Evolutionary conservation across 2,329 filamentous ascomycete genomes (phyloP), one percentile per base, ranked within the genome.

Genomic region (Diaporthe australafricana): DNA sequence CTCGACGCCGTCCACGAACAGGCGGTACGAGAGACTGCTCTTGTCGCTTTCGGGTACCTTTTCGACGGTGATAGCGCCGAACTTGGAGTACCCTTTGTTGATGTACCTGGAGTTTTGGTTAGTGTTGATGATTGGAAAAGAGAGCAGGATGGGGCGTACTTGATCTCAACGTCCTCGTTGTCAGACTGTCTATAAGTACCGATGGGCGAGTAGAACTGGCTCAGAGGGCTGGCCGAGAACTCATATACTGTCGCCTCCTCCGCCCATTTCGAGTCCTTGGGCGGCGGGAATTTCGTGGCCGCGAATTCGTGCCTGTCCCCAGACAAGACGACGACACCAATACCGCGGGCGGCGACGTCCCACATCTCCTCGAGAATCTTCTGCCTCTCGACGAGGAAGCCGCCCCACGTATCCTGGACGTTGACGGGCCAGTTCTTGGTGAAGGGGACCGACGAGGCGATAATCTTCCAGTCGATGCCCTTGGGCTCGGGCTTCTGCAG

Each of bases 301-400:
- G 94, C 96, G 80, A 98, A 98, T 81, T 99, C 96, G 79, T 99
- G 96, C n/a, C 96, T 88, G 78, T 99, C 96, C 0, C 96, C 96
- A 20, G 93, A 96, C 14, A 99, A 86, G 16, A 98, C 86, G 3
- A 98, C 87, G 9, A 98, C 91, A 30, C 95, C 94, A 7, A 93
- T 85, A 8, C 94, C 93, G 6, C 90, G 89, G 1, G 89, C 84
- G n/a, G 94, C 92, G 0, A 93, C 91, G 73, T 93, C 92, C 95
- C 96, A 98, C 89, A 98, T 98, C 2, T 94, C 93, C 80, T 98
- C 93, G 17, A 99, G 90, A 32, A 98, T 89, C 70, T 86, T 87
- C 68, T 88, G 89, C 20, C 96, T 91, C 84, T 99, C 96, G 62
- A 87, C 84, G 2, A 98, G 86, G 81, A 97, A 98, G 0, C 96